A percentile compares a stretch with the other conserved stretches of the same genome.
These are phyloP conservation scores for Nicotiana benthamiana DNA, from an alignment of 257 asterid species.

Conservation along the genomic window DNA sequence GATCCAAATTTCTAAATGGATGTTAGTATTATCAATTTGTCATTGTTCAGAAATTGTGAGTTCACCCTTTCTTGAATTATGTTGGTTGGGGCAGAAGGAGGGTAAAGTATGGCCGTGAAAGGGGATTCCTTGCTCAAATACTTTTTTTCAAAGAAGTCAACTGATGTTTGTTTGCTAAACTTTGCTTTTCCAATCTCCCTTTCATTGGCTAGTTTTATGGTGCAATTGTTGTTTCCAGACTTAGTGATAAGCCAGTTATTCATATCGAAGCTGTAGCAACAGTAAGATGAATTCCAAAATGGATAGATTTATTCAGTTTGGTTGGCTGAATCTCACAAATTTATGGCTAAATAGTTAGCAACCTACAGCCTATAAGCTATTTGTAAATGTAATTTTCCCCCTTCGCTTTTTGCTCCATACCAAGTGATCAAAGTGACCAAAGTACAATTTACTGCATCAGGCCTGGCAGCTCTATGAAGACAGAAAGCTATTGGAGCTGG, in stretches of 20 bases:
- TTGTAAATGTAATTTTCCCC: not conserved
- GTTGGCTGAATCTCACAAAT: not conserved
- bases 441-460: conserved; percentile 19
- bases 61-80: not conserved
- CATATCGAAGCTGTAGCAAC: not conserved
- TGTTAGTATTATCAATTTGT: not conserved
- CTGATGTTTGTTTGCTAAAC: not conserved
- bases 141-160: not conserved
- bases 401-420: not conserved
- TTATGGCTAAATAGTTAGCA: not conserved
- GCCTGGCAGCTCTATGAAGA: conserved; percentile 75
- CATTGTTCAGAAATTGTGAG: not conserved
- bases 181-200: not conserved
- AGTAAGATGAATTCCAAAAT: not conserved
- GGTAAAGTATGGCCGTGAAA: not conserved
- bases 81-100: not conserved
- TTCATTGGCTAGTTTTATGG: too few relatives aligned
- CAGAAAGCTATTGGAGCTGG: conserved; percentile 55
- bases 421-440: not conserved
- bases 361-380: not conserved
- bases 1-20: not conserved
- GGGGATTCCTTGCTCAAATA: not conserved
- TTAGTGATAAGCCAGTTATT: not conserved
- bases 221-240: too few relatives aligned
- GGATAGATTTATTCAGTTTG: not conserved